phyloP scores from a whole-genome alignment of 345 rosid genomes.

The Eucalyptus rudis region DNA sequence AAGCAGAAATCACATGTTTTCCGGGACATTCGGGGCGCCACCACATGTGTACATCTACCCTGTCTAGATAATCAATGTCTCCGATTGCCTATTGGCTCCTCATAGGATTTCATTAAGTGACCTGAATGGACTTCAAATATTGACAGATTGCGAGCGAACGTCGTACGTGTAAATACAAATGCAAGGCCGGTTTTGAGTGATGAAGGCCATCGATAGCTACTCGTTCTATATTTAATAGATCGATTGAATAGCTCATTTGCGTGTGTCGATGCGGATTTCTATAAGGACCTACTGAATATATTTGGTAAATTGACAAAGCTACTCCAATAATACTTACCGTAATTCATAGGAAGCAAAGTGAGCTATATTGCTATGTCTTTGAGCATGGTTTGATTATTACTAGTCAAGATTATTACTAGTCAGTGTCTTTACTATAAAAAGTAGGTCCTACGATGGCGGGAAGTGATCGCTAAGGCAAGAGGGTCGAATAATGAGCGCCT shows the following conservation, averaged over 20 bases:
- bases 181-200: neutral
- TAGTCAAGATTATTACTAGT: neutral
- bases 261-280: neutral
- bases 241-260: neutral
- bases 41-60: neutral
- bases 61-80: neutral
- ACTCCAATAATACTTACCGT: neutral
- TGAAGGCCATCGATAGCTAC: neutral
- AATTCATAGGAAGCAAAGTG: neutral
- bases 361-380: neutral
- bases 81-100: neutral
- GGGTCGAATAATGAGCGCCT: rapidly evolving
- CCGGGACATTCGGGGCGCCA: neutral
- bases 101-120: neutral
- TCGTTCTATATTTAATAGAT: neutral
- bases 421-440: neutral
- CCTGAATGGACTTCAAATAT: neutral
- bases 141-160: neutral
- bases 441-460: neutral
- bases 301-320: neutral
- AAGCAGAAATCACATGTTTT: neutral
- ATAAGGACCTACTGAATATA: neutral
- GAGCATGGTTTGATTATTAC: neutral
- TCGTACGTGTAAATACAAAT: neutral
- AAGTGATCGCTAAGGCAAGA: neutral